Percentiles rank a stretch among this genome's conserved stretches.
Conservation (phyloP, 2,329 filamentous ascomycete species). For the Sphaerulina musiva region DNA sequence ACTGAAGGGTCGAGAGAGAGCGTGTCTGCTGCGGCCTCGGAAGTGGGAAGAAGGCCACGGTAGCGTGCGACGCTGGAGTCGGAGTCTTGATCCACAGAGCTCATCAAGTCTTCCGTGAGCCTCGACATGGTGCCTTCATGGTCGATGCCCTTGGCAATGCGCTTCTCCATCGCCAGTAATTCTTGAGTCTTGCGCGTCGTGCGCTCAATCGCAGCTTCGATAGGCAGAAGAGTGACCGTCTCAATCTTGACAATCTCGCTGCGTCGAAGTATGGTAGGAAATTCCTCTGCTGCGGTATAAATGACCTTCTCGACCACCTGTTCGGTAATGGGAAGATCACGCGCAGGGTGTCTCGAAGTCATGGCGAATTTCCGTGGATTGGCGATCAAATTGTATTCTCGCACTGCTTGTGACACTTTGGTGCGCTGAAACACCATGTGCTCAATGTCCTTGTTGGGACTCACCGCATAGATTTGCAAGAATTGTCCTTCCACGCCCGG, state of each 20-base stretch:
- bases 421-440: slow-evolving; percentile 83
- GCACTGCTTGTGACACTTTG: slow-evolving; percentile 72
- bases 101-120: slow-evolving; percentile 67
- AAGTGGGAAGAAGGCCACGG: slow-evolving; percentile 60
- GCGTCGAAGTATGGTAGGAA: slow-evolving; percentile 82
- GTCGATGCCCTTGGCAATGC: slow-evolving; percentile 55
- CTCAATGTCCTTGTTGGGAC: slow-evolving; percentile 69
- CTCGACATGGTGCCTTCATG: slow-evolving; percentile 52
- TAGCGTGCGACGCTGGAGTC: slow-evolving; percentile 75
- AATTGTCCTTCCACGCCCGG: slow-evolving; percentile 81
- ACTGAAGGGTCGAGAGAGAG: slow-evolving; percentile 30
- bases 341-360: slow-evolving; percentile 61
- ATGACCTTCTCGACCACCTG: slow-evolving; percentile 78
- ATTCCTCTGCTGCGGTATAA: slow-evolving; percentile 75
- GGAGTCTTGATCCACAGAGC: slow-evolving; percentile 67
- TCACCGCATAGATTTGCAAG: slow-evolving; percentile 73
- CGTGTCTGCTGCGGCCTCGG: slow-evolving; percentile 36
- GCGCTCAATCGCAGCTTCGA: slow-evolving; percentile 85
- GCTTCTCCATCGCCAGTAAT: slow-evolving; percentile 67
- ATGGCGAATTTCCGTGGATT: slow-evolving; percentile 73
- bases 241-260: slow-evolving; percentile 72
- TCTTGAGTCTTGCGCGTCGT: slow-evolving; percentile 88
- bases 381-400: slow-evolving; percentile 78
- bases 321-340: slow-evolving; percentile 58
- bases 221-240: slow-evolving; percentile 60